Evolutionary conservation across 768 basidiomycete genomes (phyloP).

Genomic region (Xerocomellus intermedius): DNA sequence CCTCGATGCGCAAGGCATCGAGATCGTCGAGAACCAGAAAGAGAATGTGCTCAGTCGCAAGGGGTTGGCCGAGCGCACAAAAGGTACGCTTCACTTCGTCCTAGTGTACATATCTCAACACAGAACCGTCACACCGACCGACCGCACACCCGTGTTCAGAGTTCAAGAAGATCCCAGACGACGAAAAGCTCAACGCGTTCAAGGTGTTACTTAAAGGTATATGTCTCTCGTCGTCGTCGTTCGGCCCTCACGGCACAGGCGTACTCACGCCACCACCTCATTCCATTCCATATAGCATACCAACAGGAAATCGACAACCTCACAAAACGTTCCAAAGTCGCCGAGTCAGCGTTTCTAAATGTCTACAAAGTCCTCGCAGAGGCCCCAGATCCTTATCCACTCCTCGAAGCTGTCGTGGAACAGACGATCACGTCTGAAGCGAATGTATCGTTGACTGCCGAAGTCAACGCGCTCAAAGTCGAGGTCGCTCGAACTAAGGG

Average conservation of each 20-base stretch:
- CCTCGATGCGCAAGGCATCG: constrained; percentile 88
- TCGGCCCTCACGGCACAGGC: not conserved
- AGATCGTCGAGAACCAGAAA: constrained; percentile 98
- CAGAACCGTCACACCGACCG: not conserved
- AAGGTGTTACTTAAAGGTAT: constrained; percentile 87
- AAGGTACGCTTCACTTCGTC: constrained; percentile 50
- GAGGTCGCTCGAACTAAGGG: constrained; percentile 73
- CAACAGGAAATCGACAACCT: constrained; percentile 95
- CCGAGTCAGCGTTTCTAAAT: constrained; percentile 95
- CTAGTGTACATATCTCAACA: not conserved
- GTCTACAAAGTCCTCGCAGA: constrained; percentile 97
- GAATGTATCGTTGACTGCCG: constrained; percentile 42
- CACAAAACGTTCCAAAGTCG: constrained; percentile 86
- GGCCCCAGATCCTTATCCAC: constrained; percentile 95
- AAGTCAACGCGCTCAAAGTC: constrained; percentile 71
- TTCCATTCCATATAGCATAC: constrained; percentile 59
- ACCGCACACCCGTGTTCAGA: constrained; percentile 46
- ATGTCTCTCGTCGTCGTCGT: constrained; percentile 7
- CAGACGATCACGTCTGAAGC: constrained; percentile 78
- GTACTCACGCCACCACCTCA: too few species aligned
- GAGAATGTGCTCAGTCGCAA: constrained; percentile 94
- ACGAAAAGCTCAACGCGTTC: constrained; percentile 83
- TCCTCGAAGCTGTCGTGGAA: constrained; percentile 93
- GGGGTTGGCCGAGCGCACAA: constrained; percentile 91
- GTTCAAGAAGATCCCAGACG: constrained; percentile 93